Base-by-base conservation (phyloP, 345 rosid species). In the Heritiera fomes region DNA sequence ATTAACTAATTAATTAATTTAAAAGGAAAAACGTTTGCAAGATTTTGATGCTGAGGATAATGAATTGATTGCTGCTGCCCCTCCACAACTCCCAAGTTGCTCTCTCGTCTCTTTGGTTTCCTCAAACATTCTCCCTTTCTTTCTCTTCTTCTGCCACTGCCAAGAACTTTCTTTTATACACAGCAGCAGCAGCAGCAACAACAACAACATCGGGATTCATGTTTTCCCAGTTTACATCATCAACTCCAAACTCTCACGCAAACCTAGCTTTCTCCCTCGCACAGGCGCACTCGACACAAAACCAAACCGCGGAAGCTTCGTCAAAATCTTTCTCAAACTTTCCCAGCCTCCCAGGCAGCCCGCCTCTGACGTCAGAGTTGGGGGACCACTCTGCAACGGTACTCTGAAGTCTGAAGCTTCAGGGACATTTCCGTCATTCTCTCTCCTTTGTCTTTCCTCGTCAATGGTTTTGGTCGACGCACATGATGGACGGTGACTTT, bases 211-310 rank as follows among this genome's bases (percentile, higher is more conserved):
- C 38, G 64, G 64, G 64, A 60, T 60, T 60, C 64, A 56, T 17
- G 58, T 17, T 15, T 53, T 17, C 17, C 10, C 10, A 17, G 58
- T 53, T 53, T 53, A 20, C n/a, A 7, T 47, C 41, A 28, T 47
- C 58, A 15, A 34, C 38, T 34, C 60, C 75, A 14, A 30, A 71
- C 43, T 13, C 41, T 70, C 75, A 71, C 59, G n/a, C 75, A 8
- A 69, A n/a, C 23, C 71, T 66, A 15, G 50, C 11, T 18, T 3
- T 7, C 52, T 66, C 32, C 15, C 11, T 18, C 28, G 28, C 28
- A 23, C 28, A 23, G 28, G 28, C 8, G 4, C 43, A 7, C n/a
- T 63, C 13, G 7, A 7, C 8, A n/a, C 3, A 15, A 63, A 38
- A 38, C 23, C 6, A 66, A 40, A 41, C 30, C 30, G 3, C 1